Base-by-base conservation (phyloP, 768 basidiomycete genomes). In the Astraeus odoratus region DNA sequence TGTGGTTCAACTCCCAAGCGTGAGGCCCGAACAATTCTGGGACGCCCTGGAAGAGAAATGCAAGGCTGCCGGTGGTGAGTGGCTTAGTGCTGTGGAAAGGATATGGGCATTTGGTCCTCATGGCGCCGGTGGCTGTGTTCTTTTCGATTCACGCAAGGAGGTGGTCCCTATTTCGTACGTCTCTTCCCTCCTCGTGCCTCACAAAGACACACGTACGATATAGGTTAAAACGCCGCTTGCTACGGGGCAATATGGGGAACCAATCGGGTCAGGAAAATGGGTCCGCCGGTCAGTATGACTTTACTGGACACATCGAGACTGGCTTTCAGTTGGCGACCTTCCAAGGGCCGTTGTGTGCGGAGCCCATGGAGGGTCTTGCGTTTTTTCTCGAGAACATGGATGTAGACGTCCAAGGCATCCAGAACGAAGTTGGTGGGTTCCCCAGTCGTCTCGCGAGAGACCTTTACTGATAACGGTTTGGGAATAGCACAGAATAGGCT, bases 61-160 rank as follows among this genome's bases (percentile, higher is more conserved):
- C 51, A 65, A 70, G 13, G 73, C 80, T 43, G 79, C 73, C 3
- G 88, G 87, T 3, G 67, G 69, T 1, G 92, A 97, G 52, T 99
- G 96, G 96, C 64, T 60, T 4, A 78, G 77, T 33, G 58, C 90
- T 9, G 70, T 67, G 0, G 84, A 91, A 42, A 73, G 67, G 43
- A 76, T 94, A 3, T 94, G 92, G 92, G 80, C 87, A 16, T 93
- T 97, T 64, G 96, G 96, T 0, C 95, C 95, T 0, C 86, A 86
- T 53, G 68, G 80, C 43, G 80, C 85, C 16, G 95, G 95, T 0
- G 81, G 86, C 8, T 96, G 94, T 61, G 58, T 99, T 9, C 67
- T 99, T 9, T 69, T 98, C 15, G 95, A 99, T 62, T 67, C 70
- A 8, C 73, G 86, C 46, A 70, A 73, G 42, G 66, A 69, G 30